phyloP scores from a whole-genome alignment of 352 stramenopile species.

The Thalassiosira pacifica region DNA sequence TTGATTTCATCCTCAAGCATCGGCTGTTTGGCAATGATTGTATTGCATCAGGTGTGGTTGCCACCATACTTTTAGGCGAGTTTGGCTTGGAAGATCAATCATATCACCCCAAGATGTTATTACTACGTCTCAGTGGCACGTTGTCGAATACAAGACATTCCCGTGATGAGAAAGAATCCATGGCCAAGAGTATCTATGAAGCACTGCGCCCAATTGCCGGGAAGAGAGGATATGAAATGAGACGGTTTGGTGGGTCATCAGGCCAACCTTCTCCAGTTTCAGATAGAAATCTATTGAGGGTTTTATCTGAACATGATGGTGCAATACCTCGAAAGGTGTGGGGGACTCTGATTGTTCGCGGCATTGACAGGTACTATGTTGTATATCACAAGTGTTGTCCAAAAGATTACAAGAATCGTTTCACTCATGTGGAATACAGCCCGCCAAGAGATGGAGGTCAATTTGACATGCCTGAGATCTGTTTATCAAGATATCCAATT shows the following conservation, averaged over 20 bases:
- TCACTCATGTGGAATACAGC: too few species aligned
- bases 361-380: background rate
- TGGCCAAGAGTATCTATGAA: background rate
- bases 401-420: too few species aligned
- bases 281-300: background rate
- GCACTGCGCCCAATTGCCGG: background rate
- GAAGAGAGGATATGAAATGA: constrained; percentile 5
- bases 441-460: background rate
- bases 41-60: background rate
- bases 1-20: too few species aligned
- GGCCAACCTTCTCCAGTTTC: background rate
- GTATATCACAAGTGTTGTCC: too few species aligned
- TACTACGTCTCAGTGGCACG: background rate
- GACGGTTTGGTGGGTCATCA: constrained; percentile 2
- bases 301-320: background rate
- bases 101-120: background rate
- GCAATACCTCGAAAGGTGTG: background rate
- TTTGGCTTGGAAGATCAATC: background rate
- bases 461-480: background rate
- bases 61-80: background rate
- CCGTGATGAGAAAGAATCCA: background rate
- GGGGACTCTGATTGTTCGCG: background rate
- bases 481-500: background rate
- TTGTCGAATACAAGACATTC: background rate
- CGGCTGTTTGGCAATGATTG: constrained; percentile 8